Conservation (phyloP, 1,284 basidiomycete species). For the Rugosomyces carneus region DNA sequence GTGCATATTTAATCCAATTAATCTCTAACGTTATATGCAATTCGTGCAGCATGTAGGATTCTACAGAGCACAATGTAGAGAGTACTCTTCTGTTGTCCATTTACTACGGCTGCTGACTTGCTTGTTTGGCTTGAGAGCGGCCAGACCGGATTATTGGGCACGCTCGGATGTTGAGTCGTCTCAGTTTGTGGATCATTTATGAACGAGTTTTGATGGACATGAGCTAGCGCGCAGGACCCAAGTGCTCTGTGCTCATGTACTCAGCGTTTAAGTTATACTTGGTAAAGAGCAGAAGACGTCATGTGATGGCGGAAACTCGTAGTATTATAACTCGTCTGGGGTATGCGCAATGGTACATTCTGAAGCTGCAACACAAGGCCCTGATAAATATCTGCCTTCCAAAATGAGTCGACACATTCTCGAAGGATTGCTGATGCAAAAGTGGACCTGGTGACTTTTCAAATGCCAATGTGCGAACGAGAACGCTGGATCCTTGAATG, state of each 20-base stretch:
- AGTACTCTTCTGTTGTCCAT: conserved; percentile 14
- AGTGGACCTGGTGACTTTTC: neutral
- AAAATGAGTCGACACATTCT: neutral
- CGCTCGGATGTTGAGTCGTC: conserved; percentile 9
- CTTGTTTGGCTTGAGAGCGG: conserved; percentile 15
- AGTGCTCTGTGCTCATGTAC: too few relatives aligned
- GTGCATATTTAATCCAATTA: neutral
- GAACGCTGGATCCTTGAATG: conserved; percentile 9
- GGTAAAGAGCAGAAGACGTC: too few relatives aligned
- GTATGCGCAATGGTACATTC: too few relatives aligned
- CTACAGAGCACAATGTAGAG: conserved; percentile 2
- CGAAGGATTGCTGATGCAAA: neutral
- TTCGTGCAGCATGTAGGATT: neutral
- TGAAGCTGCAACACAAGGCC: neutral
- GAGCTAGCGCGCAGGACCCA: neutral
- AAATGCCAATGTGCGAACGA: neutral
- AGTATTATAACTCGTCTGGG: too few relatives aligned
- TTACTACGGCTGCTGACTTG: conserved; percentile 15
- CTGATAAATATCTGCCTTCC: neutral
- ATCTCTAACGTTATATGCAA: neutral
- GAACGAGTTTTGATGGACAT: neutral
- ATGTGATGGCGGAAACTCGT: neutral
- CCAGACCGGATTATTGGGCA: conserved; percentile 10
- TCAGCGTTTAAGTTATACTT: too few relatives aligned
- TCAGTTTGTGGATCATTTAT: conserved; percentile 1